Evolutionary conservation across 257 asterid genomes (phyloP).

Genomic region (Sherardia arvensis): DNA sequence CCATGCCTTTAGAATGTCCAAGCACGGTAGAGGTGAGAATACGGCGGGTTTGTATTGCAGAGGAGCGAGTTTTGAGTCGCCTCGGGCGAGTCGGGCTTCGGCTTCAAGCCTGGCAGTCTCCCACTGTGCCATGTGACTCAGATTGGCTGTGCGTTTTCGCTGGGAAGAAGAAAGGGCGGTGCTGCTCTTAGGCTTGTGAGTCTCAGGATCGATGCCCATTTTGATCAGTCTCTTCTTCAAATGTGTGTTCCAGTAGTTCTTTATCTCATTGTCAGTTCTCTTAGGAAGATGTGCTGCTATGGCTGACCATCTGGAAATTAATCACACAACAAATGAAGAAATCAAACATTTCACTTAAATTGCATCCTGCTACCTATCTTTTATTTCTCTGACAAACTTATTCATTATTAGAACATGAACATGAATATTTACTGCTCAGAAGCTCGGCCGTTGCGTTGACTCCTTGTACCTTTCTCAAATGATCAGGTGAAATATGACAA

Average conservation of each 20-base stretch:
- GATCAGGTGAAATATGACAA: not conserved
- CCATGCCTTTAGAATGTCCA: constrained; percentile 15
- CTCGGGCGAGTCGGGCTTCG: constrained; percentile 20
- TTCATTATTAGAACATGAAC: not conserved
- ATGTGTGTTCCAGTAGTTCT: constrained; percentile 28
- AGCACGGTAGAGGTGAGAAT: constrained; percentile 18
- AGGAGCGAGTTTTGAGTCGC: constrained; percentile 1
- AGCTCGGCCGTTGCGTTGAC: not conserved
- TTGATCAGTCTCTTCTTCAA: constrained; percentile 21
- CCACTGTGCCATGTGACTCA: constrained; percentile 33
- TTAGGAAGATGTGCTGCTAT: constrained; percentile 18
- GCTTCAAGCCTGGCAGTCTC: constrained; percentile 34
- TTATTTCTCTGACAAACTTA: not conserved
- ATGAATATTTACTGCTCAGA: not conserved
- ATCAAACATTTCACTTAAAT: not conserved
- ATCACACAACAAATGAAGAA: not conserved
- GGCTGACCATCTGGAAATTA: constrained; percentile 22
- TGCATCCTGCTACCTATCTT: too few relatives aligned
- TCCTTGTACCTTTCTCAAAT: too few relatives aligned
- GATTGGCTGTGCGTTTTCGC: constrained; percentile 19
- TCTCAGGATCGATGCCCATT: constrained; percentile 28
- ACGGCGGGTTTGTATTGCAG: not conserved
- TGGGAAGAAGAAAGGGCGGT: not conserved
- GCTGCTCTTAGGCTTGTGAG: constrained; percentile 17
- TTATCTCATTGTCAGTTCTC: constrained; percentile 28